Evolutionary conservation across 1,139 yeast species (phyloP), one percentile per base, ranked within the genome.

Genomic region (Blastobotrys raffinosifermentans): DNA sequence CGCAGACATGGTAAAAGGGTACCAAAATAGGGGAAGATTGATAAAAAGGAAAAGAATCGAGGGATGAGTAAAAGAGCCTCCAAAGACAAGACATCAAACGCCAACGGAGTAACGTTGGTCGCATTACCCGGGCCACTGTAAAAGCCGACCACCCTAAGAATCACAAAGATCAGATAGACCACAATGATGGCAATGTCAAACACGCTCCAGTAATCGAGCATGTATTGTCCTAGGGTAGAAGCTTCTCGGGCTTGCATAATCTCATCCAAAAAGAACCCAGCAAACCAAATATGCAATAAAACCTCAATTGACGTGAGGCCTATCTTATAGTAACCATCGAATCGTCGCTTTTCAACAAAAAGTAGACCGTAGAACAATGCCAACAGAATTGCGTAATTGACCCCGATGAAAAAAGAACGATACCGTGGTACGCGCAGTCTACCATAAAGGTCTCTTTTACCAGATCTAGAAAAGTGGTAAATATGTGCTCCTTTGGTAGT

Each of bases 21-120:
- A 3, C 63, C 63, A 41, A 54, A 58, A 38, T 58, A 59, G 9
- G 63, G 63, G 25, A 48, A 47, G n/a, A 59, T 46, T 2, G 61
- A 46, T 26, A 59, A 40, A 22, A 51, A 51, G 2, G 64, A 59
- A 34, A 58, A 58, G 29, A 55, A 49, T 17, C 63, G 42, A 2
- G 63, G 63, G 6, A 58, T 58, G 13, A 58, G 48, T 16, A 58
- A 30, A 22, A 58, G 46, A 1, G 58, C 63, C 34, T 58, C 61
- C 16, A 58, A 39, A 2, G 63, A 53, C 19, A 58, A 41, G 14
- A 58, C 45, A 26, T 58, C 63, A 38, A 50, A 57, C 20, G 63
- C 54, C 17, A 51, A 38, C 3, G 39, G 35, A 5, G 51, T 49
- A 11, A 34, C 18, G 11, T 43, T 47, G 25, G 46, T 42, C 22